These are phyloP conservation scores for Candida andamanensis DNA, from an alignment of 805 yeast species.

Conservation along the genomic window DNA sequence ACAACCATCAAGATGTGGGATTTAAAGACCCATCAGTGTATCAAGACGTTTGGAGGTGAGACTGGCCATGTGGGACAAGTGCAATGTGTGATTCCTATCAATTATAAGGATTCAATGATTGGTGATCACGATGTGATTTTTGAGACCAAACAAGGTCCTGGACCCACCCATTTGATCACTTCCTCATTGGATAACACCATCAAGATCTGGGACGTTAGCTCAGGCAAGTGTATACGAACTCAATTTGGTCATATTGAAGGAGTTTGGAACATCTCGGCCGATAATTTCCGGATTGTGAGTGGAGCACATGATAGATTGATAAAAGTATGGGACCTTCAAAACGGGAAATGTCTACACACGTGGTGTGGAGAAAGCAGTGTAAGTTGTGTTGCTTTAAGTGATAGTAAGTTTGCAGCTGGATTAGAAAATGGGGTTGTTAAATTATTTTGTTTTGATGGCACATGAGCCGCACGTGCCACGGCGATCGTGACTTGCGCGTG, in stretches of 20 bases:
- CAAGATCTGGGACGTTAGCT: conserved; percentile 82
- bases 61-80: conserved; percentile 93
- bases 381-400: conserved; percentile 79
- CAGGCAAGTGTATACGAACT: conserved; percentile 87
- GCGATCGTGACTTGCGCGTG: too few species aligned
- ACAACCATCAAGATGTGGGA: conserved; percentile 95
- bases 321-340: conserved; percentile 94
- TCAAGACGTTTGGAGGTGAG: conserved; percentile 72
- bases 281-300: conserved; percentile 87
- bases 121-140: conserved; percentile 38
- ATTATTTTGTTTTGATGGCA: conserved; percentile 81
- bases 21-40: conserved; percentile 69
- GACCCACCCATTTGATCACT: conserved; percentile 78
- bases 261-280: conserved; percentile 95
- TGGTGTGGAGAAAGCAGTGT: conserved; percentile 63
- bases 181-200: conserved; percentile 91
- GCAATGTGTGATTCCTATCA: conserved; percentile 84
- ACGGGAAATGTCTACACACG: conserved; percentile 91
- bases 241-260: conserved; percentile 98
- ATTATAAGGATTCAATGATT: conserved; percentile 56
- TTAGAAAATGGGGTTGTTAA: conserved; percentile 85
- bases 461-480: too few species aligned
- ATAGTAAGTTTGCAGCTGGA: conserved; percentile 85
- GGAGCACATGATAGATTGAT: conserved; percentile 91
- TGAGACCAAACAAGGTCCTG: conserved; percentile 18